These are phyloP conservation scores for Drechslerella dactyloides DNA, from an alignment of 2,329 filamentous ascomycete species.

Conservation along the genomic window DNA sequence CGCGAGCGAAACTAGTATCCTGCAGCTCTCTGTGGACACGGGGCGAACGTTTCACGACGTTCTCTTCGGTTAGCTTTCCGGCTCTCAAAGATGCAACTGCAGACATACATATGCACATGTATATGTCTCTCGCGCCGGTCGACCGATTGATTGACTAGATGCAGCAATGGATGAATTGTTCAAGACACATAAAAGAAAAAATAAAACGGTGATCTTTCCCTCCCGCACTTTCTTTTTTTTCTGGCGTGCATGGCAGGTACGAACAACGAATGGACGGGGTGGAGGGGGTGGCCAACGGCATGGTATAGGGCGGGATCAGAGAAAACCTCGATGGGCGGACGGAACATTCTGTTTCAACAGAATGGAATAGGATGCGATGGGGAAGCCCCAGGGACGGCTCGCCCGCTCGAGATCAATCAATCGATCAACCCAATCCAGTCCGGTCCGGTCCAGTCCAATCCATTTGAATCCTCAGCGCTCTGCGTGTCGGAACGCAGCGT, in stretches of 20 bases:
- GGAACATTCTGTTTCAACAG: no score
- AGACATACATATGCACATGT: not conserved
- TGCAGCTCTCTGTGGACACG: slow-evolving; percentile 47
- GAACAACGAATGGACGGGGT: not conserved
- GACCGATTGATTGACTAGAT: not conserved
- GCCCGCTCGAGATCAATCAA: no score
- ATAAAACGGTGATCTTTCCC: not conserved
- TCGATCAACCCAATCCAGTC: no score
- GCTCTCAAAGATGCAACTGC: slow-evolving; percentile 9
- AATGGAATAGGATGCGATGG: no score
- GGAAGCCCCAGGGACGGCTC: no score
- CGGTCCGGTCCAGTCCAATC: no score
- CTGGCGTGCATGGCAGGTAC: slow-evolving; percentile 6
- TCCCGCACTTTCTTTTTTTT: not conserved
- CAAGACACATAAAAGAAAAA: not conserved
- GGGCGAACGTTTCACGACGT: slow-evolving; percentile 20
- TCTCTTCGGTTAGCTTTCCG: slow-evolving; percentile 41
- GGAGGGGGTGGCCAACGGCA: not conserved
- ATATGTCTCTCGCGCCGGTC: not conserved
- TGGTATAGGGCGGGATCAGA: no score
- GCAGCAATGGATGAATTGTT: not conserved
- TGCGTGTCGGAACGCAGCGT: slow-evolving; percentile 27
- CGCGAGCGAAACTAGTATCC: slow-evolving; percentile 27
- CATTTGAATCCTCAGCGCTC: not conserved
- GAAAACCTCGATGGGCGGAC: no score